Evolutionary conservation across 768 basidiomycete species (phyloP).

Genomic region (Lentinula sp.): DNA sequence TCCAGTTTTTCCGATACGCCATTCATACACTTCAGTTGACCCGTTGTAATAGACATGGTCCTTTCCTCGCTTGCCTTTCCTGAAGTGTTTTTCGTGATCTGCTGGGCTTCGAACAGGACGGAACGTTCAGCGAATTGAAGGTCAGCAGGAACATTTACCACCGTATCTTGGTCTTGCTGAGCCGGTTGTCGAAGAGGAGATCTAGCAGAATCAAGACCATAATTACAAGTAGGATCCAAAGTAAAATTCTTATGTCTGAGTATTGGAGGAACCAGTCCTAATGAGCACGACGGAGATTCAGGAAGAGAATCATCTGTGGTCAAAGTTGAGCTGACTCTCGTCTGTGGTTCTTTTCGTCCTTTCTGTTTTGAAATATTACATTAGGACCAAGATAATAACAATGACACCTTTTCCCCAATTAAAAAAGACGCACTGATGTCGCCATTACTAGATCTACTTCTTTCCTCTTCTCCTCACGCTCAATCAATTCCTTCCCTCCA

Average conservation of each 20-base stretch:
- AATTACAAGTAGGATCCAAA: too few relatives aligned
- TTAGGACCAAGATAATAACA: neutral
- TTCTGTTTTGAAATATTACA: neutral
- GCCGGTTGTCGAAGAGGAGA: too few relatives aligned
- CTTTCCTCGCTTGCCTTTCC: neutral
- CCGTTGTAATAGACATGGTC: neutral
- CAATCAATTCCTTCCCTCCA: neutral
- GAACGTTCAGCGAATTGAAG: too few relatives aligned
- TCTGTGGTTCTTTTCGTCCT: neutral
- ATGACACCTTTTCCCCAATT: neutral
- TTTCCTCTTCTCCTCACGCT: neutral
- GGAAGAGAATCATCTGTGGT: too few relatives aligned
- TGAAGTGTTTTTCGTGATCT: too few relatives aligned
- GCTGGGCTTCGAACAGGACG: too few relatives aligned
- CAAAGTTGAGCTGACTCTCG: neutral
- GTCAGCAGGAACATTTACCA: too few relatives aligned
- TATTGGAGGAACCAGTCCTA: too few relatives aligned
- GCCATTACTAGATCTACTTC: neutral
- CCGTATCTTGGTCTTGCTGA: too few relatives aligned
- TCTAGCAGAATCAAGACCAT: too few relatives aligned
- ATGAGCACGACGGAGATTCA: too few relatives aligned
- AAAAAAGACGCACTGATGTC: neutral
- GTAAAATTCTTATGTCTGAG: too few relatives aligned
- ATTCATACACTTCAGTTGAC: neutral
- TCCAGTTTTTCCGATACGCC: neutral